Evolutionary conservation across 305 asterid species (phyloP), one percentile per base, ranked within the genome.

Genomic region (Fraxinus platypoda): DNA sequence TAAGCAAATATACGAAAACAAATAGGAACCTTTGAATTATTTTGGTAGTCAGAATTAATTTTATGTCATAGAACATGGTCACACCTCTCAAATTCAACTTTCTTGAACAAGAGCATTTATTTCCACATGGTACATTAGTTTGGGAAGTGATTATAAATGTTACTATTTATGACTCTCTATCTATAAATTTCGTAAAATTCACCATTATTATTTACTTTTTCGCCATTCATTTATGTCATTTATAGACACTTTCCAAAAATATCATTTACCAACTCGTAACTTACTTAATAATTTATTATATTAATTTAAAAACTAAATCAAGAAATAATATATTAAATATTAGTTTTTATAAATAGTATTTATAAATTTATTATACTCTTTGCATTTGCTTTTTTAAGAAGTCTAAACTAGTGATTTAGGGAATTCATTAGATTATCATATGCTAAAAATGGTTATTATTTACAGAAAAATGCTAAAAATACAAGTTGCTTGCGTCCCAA

Each of bases 401-500:
- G 59, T 49, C 59, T 3, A 13, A 13, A 13, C 57, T 15, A 12
- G 0, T 1, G 15, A 43, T 9, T 52, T 4, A 5, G 64, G 64
- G 8, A 52, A 52, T 8, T 17, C 23, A 17, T 52, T 0, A 2
- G 64, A 52, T 52, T 5, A 52, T 52, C 62, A 15, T 52, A 15
- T 52, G 62, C 64, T 52, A 17, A 52, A 52, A 52, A 17, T 0
- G 23, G 64, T 17, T 17, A 17, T 52, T 1, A 52, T 52, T 17
- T 52, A 52, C 23, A 52, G 62, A 52, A 52, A 52, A 62, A 62
- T 82, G 62, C 83, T 76, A 74, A 80, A 85, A 87, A 15, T 49
- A 49, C 35, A 78, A 87, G 75, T 74, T 77, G 81, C 81, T 76
- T 59, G 70, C 75, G 81, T 79, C 82, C 74, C 74, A 83, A 74